These are phyloP conservation scores for Blastocystis sp. DNA, from an alignment of 352 stramenopile species.

Conservation along the genomic window DNA sequence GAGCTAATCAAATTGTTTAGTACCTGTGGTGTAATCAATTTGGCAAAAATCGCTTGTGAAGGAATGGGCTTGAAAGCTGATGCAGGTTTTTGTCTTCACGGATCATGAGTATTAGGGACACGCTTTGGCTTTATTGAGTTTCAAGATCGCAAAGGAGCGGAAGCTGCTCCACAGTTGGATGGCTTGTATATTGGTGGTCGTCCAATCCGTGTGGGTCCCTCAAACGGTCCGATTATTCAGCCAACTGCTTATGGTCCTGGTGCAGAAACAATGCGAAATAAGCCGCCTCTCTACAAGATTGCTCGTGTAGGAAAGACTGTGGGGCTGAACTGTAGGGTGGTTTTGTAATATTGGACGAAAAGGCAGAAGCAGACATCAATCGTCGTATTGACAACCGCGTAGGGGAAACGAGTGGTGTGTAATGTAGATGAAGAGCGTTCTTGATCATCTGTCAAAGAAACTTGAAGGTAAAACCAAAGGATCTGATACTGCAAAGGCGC, in stretches of 20 bases:
- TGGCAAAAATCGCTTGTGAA: slow-evolving; percentile 47
- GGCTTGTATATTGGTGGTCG: slow-evolving; percentile 46
- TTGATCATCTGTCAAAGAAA: slow-evolving; percentile 26
- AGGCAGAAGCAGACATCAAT: slow-evolving; percentile 18
- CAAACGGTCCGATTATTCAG: slow-evolving; percentile 60
- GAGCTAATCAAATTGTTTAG: slow-evolving; percentile 49
- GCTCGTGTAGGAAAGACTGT: neutral
- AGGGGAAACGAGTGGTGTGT: neutral
- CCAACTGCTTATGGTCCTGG: slow-evolving; percentile 56
- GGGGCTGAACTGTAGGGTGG: neutral
- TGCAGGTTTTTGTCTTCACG: slow-evolving; percentile 11
- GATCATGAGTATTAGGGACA: slow-evolving; percentile 9
- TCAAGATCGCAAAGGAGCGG: neutral
- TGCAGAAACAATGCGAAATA: slow-evolving; percentile 41
- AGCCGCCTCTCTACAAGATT: slow-evolving; percentile 28
- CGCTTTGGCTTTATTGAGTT: slow-evolving; percentile 61
- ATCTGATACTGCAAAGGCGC: neutral
- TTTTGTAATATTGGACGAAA: slow-evolving; percentile 57
- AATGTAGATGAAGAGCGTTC: neutral
- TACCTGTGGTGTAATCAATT: slow-evolving; percentile 51
- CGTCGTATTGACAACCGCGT: slow-evolving; percentile 36
- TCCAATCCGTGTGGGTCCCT: slow-evolving; percentile 47
- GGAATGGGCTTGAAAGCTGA: slow-evolving; percentile 57
- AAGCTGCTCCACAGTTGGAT: slow-evolving; percentile 18
- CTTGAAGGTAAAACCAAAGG: neutral